Conservation (phyloP, 2,329 filamentous ascomycete species). For the Monosporascus sp. region DNA sequence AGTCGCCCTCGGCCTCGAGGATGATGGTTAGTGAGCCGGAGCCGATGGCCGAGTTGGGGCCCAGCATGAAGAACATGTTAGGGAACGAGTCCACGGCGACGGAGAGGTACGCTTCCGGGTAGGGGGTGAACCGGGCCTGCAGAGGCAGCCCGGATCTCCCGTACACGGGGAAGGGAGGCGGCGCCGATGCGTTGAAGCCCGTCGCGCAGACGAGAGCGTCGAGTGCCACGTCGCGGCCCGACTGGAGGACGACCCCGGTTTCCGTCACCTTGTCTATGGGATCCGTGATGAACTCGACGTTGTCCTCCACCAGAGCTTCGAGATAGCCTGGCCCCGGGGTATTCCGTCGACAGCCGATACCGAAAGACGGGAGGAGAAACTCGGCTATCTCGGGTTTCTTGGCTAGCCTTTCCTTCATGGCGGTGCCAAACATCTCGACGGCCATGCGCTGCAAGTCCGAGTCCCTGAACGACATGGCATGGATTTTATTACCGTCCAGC, state of each 20-base stretch:
- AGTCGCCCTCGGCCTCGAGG: constrained; percentile 43
- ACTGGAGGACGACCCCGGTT: constrained; percentile 27
- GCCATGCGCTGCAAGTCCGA: constrained; percentile 29
- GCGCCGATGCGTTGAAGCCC: constrained; percentile 35
- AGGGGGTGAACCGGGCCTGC: constrained; percentile 30
- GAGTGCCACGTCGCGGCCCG: constrained; percentile 27
- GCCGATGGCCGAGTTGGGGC: constrained; percentile 43
- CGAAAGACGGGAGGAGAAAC: constrained; percentile 37
- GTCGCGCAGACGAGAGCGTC: constrained; percentile 45
- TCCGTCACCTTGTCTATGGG: constrained; percentile 28
- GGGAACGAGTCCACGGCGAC: constrained; percentile 42
- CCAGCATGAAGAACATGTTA: constrained; percentile 44
- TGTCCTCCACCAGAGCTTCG: constrained; percentile 34
- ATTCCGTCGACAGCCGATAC: constrained; percentile 37
- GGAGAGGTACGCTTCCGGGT: constrained; percentile 39
- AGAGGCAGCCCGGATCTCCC: constrained; percentile 34
- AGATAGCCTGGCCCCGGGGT: constrained; percentile 43
- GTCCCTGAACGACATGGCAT: constrained; percentile 33
- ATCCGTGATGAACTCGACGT: constrained; percentile 34
- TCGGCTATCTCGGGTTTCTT: constrained; percentile 38
- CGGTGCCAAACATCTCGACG: constrained; percentile 24
- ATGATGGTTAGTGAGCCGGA: constrained; percentile 41
- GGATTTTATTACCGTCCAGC: constrained; percentile 34
- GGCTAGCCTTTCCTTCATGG: constrained; percentile 35
- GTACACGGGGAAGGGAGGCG: constrained; percentile 35